A percentile compares a stretch with the other conserved stretches of the same genome.
These are phyloP conservation scores for Psilocybe cyanescens DNA, from an alignment of 768 basidiomycete species.

Conservation along the genomic window DNA sequence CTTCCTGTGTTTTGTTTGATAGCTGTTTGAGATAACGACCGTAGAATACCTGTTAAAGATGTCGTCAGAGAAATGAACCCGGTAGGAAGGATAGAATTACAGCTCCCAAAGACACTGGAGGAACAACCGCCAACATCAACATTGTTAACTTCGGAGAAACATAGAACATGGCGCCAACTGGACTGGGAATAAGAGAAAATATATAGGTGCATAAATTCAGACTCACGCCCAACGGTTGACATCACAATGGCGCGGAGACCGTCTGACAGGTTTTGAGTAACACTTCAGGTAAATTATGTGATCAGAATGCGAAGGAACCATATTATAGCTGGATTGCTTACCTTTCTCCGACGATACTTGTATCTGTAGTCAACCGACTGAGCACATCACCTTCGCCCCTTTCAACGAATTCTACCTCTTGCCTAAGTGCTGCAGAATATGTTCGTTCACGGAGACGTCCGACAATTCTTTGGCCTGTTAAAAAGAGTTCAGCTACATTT, in stretches of 20 bases:
- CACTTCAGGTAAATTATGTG: constrained; percentile 40
- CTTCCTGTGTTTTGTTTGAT: constrained; percentile 91
- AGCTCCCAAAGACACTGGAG: constrained; percentile 85
- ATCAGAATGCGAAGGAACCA: constrained; percentile 1
- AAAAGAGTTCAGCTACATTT: not conserved
- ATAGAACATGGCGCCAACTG: constrained; percentile 95
- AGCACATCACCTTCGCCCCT: constrained; percentile 92
- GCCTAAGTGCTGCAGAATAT: constrained; percentile 80
- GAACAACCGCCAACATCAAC: constrained; percentile 92
- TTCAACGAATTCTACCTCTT: constrained; percentile 95
- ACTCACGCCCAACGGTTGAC: constrained; percentile 90
- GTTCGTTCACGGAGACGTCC: constrained; percentile 82
- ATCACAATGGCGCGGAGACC: constrained; percentile 86
- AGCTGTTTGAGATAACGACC: constrained; percentile 93
- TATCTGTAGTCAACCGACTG: constrained; percentile 89
- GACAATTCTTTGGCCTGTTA: constrained; percentile 83
- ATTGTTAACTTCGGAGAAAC: constrained; percentile 86
- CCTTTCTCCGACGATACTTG: constrained; percentile 94
- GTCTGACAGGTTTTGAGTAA: constrained; percentile 82
- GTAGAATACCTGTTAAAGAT: constrained; percentile 76
- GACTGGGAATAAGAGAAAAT: not conserved
- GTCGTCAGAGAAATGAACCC: not conserved
- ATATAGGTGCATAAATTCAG: not conserved
- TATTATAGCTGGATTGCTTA: constrained; percentile 28
- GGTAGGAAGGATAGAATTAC: constrained; percentile 41